A percentile compares a stretch with the other conserved stretches of the same genome.
Evolutionary conservation across 75 land plant species (phyloP).

Genomic region (Selaginella tamariscina): DNA sequence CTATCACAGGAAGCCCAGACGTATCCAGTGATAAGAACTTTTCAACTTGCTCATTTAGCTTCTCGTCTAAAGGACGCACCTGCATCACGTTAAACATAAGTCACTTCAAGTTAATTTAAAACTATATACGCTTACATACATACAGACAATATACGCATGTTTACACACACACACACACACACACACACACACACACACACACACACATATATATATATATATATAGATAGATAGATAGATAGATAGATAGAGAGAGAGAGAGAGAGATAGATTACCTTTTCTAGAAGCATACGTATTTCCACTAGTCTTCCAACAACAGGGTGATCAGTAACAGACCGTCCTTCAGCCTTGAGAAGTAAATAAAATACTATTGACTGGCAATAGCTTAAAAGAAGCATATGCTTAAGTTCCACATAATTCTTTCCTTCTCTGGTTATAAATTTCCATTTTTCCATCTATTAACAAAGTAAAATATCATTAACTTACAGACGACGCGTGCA

Average conservation of each 20-base stretch:
- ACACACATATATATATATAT: not conserved
- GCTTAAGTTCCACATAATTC: conserved; percentile 76
- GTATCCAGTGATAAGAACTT: conserved; percentile 30
- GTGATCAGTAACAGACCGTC: conserved; percentile 56
- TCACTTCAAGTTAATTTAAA: not conserved
- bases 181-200: too few relatives aligned
- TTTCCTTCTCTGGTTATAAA: conserved; percentile 59
- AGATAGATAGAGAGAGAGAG: too few relatives aligned
- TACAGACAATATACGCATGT: too few relatives aligned
- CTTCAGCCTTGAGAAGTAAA: conserved; percentile 72
- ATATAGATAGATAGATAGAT: too few relatives aligned
- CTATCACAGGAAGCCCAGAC: too few relatives aligned
- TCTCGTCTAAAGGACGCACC: conserved; percentile 86
- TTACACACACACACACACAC: too few relatives aligned
- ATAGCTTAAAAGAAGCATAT: conserved; percentile 70
- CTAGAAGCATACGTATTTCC: conserved; percentile 68
- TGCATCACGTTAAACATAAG: conserved; percentile 15
- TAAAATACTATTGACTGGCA: conserved; percentile 80
- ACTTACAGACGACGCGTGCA: not conserved
- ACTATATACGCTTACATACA: too few relatives aligned
- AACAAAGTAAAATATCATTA: not conserved
- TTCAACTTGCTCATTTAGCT: conserved; percentile 73
- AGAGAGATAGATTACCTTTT: too few relatives aligned
- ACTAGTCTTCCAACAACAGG: conserved; percentile 69
- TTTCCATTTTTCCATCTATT: conserved; percentile 51